Base-by-base conservation (phyloP, 163 green algal species). In the Volvox carteri region DNA sequence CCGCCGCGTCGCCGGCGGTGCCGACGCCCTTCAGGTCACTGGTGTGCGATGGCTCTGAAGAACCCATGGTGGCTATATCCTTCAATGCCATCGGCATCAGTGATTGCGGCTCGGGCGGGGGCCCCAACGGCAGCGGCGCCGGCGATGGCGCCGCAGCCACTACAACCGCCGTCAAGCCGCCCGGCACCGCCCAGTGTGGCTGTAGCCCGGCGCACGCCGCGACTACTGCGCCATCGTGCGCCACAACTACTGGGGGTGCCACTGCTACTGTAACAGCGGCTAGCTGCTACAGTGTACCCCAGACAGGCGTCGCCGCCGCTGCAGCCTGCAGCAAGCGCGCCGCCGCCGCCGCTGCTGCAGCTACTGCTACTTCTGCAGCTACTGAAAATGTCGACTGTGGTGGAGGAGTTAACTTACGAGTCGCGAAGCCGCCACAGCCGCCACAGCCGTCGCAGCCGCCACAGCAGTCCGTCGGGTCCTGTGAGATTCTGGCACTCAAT, bases 401-500 rank as follows among this genome's bases (percentile, higher is more conserved):
- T 25, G n/a, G n/a, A n/a, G n/a, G n/a, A n/a, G n/a, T n/a, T n/a
- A n/a, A n/a, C n/a, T n/a, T n/a, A n/a, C n/a, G n/a, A n/a, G n/a
- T n/a, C n/a, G n/a, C n/a, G n/a, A n/a, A n/a, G 72, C 73, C 42
- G n/a, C 46, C 42, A 7, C 44, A 1, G 28, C 42, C 23, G 39
- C 23, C 39, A 41, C n/a, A 8, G 68, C 39, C 68, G 68, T 54
- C 68, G 54, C 37, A 8, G 39, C 18, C 5, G 21, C 25, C 3
- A 12, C 54, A 19, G 54, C 54, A 65, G 54, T 65, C 68, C 8
- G 11, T 41, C 18, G 9, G 41, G 42, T 12, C 72, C 3, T 90
- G 84, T 37, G 92, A 83, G 16, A 62, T 93, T 54, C 83, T 94
- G 33, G 86, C 86, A 0, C 11, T 93, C 16, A 90, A 77, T 76